phyloP scores from a whole-genome alignment of 202 grass and related monocot species.

The Zoysia matrella region DNA sequence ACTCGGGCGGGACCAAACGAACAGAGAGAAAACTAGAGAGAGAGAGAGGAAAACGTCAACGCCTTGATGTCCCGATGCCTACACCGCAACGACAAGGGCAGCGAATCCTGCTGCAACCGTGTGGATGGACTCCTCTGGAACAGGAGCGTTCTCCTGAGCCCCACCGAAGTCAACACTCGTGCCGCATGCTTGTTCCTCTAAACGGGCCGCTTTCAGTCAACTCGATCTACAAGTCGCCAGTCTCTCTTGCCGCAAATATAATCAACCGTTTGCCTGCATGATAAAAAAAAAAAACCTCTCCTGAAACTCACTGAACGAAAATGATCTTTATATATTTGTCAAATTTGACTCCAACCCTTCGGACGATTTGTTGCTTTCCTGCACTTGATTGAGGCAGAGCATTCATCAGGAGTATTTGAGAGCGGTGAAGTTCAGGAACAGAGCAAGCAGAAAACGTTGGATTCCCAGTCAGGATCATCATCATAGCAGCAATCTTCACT shows the following conservation, averaged over 20 bases:
- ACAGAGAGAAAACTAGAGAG: too few relatives aligned
- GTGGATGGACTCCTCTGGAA: conserved; percentile 20
- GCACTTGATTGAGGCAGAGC: not conserved
- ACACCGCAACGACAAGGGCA: conserved; percentile 28
- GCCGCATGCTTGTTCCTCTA: not conserved
- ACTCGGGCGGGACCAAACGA: not conserved
- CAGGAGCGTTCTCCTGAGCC: too few relatives aligned
- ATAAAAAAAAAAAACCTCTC: too few relatives aligned
- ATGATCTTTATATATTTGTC: not conserved
- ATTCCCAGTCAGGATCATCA: too few relatives aligned
- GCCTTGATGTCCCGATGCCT: conserved; percentile 42
- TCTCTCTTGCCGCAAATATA: too few relatives aligned
- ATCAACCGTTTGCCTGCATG: too few relatives aligned
- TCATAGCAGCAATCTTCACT: not conserved
- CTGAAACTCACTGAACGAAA: too few relatives aligned
- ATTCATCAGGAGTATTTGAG: not conserved
- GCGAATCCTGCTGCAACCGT: conserved; percentile 26
- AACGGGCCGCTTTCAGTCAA: too few relatives aligned
- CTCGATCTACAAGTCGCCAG: too few relatives aligned
- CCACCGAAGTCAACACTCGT: conserved; percentile 42
- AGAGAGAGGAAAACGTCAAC: conserved; percentile 36
- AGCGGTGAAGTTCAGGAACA: not conserved
- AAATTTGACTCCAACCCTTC: not conserved
- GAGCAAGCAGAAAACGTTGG: too few relatives aligned
- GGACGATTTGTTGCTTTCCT: not conserved